Evolutionary conservation across 768 basidiomycete genomes (phyloP).

Genomic region (Boletus vermiculosoides): DNA sequence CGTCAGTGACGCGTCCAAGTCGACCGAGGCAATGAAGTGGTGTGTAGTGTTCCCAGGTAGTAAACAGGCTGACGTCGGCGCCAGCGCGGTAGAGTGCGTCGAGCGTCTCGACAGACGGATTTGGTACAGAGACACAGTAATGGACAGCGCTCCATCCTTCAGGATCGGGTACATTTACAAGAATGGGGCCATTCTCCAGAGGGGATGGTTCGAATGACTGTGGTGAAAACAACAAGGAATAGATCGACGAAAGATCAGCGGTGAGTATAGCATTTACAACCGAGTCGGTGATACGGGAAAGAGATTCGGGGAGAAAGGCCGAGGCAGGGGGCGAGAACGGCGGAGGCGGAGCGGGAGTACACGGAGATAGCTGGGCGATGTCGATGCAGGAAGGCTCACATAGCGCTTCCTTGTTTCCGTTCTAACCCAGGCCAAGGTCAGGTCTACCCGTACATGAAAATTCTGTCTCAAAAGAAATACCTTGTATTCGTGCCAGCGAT

Average conservation of each 20-base stretch:
- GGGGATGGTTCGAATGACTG: conserved; percentile 44
- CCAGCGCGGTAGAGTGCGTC: conserved; percentile 76
- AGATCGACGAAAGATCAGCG: conserved; percentile 50
- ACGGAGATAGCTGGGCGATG: conserved; percentile 28
- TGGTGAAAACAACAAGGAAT: conserved; percentile 54
- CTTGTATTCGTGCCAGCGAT: conserved; percentile 58
- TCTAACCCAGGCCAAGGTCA: conserved; percentile 20
- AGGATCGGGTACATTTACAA: conserved; percentile 67
- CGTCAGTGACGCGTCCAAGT: conserved; percentile 33
- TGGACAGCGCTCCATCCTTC: conserved; percentile 76
- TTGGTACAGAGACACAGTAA: conserved; percentile 55
- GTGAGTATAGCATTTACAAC: conserved; percentile 55
- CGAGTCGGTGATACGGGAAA: conserved; percentile 44
- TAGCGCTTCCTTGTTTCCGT: conserved; percentile 32
- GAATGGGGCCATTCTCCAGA: conserved; percentile 37
- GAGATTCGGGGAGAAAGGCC: conserved; percentile 41
- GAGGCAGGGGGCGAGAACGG: conserved; percentile 28
- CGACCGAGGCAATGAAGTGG: conserved; percentile 66
- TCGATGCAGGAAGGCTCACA: conserved; percentile 24
- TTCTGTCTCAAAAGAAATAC: conserved; percentile 35
- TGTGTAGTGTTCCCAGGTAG: conserved; percentile 59
- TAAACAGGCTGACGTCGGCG: conserved; percentile 71
- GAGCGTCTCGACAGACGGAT: conserved; percentile 59
- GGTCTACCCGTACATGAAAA: conserved; percentile 3
- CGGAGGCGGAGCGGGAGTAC: conserved; percentile 20